Percentiles rank a stretch among this genome's conserved stretches.
Conservation (phyloP, 257 asterid genomes). For the Vinca minor region DNA sequence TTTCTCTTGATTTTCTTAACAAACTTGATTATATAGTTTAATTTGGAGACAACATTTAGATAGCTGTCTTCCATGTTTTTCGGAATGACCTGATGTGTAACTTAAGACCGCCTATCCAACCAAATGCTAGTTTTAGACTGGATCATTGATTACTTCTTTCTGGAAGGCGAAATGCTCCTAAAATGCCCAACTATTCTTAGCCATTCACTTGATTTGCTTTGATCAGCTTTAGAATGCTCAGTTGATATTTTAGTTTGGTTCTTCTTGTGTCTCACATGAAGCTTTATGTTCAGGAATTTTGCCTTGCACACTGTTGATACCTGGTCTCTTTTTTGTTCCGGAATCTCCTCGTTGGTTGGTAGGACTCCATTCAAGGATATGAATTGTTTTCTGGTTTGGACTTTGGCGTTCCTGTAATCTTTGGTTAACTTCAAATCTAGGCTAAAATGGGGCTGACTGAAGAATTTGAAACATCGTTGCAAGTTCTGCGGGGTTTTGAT, state of each 20-base stretch:
- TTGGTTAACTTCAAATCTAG: constrained; percentile 25
- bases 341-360: constrained; percentile 99
- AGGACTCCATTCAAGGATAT: constrained; percentile 26
- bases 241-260: background rate
- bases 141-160: background rate
- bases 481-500: constrained; percentile 81
- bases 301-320: constrained; percentile 81
- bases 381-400: background rate
- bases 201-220: background rate
- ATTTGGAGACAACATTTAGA: background rate
- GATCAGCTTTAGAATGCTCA: background rate
- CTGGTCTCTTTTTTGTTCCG: constrained; percentile 85
- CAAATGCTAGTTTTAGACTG: background rate
- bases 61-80: background rate
- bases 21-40: background rate
- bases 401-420: constrained; percentile 5
- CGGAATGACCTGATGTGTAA: too few species aligned
- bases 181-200: background rate
- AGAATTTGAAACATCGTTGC: constrained; percentile 74
- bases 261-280: background rate
- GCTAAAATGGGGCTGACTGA: constrained; percentile 74
- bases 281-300: constrained; percentile 42
- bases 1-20: background rate
- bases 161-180: background rate
- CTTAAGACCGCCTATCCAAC: background rate